These are phyloP conservation scores for Solanum arcanum DNA, from an alignment of 257 asterid species.

Conservation along the genomic window DNA sequence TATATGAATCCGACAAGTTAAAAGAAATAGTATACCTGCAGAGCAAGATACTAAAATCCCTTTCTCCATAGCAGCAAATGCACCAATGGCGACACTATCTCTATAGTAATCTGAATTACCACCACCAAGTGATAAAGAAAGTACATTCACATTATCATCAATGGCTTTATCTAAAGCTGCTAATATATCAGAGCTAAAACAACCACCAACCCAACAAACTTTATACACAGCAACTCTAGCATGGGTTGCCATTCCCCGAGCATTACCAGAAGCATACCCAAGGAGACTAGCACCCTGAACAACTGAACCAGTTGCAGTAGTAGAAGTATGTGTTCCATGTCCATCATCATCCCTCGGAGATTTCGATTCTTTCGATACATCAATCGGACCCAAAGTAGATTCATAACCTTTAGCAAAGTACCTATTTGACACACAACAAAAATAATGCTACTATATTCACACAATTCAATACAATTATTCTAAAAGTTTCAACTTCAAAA, in stretches of 20 bases:
- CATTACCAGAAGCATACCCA: constrained; percentile 52
- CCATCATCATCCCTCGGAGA: constrained; percentile 68
- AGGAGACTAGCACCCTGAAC: constrained; percentile 40
- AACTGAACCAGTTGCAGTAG: constrained; percentile 50
- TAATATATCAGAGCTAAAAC: constrained; percentile 49
- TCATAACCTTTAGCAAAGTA: constrained; percentile 32
- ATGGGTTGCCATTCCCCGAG: constrained; percentile 63
- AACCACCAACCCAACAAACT: constrained; percentile 50
- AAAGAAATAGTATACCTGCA: constrained; percentile 18
- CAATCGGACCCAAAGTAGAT: constrained; percentile 30
- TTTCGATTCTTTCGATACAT: constrained; percentile 16
- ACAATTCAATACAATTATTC: background rate
- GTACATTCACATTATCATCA: constrained; percentile 49
- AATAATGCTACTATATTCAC: too few relatives aligned
- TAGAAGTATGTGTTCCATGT: constrained; percentile 64
- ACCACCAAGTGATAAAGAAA: constrained; percentile 58
- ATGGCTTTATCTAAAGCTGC: constrained; percentile 64
- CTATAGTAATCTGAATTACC: constrained; percentile 19
- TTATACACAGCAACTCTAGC: constrained; percentile 58
- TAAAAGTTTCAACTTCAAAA: background rate
- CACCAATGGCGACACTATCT: constrained; percentile 46
- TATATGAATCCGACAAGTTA: background rate
- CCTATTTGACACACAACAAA: background rate
- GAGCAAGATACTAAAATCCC: constrained; percentile 61
- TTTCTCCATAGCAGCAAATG: constrained; percentile 57